Evolutionary conservation across 139 green algal species (phyloP).

Genomic region (Picochlorum sp.): DNA sequence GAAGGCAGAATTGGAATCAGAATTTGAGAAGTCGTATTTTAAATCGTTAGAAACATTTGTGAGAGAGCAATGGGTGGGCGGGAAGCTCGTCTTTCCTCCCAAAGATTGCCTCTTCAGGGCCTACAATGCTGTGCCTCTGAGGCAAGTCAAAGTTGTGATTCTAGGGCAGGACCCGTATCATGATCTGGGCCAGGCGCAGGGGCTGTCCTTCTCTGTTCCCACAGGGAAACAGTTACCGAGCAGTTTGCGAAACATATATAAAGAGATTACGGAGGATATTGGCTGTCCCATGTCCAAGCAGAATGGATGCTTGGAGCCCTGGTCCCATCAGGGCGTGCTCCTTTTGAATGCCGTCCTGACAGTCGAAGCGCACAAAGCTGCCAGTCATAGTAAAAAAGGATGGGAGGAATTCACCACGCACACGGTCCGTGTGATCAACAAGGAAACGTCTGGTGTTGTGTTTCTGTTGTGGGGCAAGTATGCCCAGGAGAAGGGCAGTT

Average conservation of each 20-base stretch:
- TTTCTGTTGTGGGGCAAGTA: constrained; percentile 90
- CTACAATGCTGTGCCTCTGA: constrained; percentile 50
- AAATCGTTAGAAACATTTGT: constrained; percentile 52
- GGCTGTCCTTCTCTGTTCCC: constrained; percentile 90
- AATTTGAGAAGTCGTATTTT: constrained; percentile 50
- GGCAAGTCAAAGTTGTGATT: constrained; percentile 71
- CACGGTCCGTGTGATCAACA: constrained; percentile 59
- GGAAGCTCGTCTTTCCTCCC: constrained; percentile 64
- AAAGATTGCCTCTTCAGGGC: constrained; percentile 67
- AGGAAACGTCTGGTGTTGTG: constrained; percentile 56
- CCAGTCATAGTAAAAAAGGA: constrained; percentile 78
- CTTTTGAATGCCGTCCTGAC: constrained; percentile 93
- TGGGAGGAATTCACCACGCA: constrained; percentile 91
- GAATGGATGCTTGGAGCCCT: constrained; percentile 66
- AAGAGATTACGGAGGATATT: constrained; percentile 66
- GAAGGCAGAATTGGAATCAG: constrained; percentile 28
- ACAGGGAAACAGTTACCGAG: constrained; percentile 45
- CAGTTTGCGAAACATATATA: constrained; percentile 80
- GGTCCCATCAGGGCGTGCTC: constrained; percentile 60
- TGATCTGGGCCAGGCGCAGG: constrained; percentile 79
- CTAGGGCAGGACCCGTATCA: constrained; percentile 95
- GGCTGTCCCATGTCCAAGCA: constrained; percentile 31
- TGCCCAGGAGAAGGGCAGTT: constrained; percentile 35
- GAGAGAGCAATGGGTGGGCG: constrained; percentile 45
- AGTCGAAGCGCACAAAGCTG: constrained; percentile 67